Evolutionary conservation across 2,329 filamentous ascomycete genomes (phyloP).

Genomic region (Paecilomyces sp.): DNA sequence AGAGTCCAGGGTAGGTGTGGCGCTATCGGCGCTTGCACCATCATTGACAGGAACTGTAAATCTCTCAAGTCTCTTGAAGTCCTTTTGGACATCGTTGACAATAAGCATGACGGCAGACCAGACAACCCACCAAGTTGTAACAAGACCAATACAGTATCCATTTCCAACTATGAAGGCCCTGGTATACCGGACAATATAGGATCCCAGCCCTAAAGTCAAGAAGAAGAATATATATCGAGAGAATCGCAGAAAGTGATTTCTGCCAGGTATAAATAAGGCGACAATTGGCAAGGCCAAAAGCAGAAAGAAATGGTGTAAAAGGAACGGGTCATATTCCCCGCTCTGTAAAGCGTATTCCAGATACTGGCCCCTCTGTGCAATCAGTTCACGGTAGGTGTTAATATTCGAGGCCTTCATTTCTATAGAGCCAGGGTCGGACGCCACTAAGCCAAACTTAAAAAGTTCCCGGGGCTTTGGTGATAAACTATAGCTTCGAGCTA

Average conservation of each 20-base stretch:
- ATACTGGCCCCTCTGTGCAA: conserved; percentile 13
- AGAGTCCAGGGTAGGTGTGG: neutral
- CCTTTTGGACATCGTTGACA: conserved; percentile 48
- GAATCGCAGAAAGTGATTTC: conserved; percentile 16
- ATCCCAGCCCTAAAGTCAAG: conserved; percentile 35
- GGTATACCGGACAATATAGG: conserved; percentile 37
- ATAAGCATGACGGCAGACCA: conserved; percentile 49
- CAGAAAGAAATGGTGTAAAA: conserved; percentile 28
- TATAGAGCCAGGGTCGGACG: neutral
- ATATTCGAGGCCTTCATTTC: conserved; percentile 19
- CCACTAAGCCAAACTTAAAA: neutral
- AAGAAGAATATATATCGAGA: conserved; percentile 40
- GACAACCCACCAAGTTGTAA: conserved; percentile 47
- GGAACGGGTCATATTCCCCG: conserved; percentile 24
- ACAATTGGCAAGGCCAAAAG: conserved; percentile 32
- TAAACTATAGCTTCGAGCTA: neutral
- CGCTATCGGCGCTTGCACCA: neutral
- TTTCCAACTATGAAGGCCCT: conserved; percentile 45
- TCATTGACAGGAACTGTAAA: neutral
- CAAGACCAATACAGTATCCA: conserved; percentile 49
- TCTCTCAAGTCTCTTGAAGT: conserved; percentile 51
- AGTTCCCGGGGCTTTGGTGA: neutral
- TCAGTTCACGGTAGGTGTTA: conserved; percentile 20
- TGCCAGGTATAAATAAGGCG: conserved; percentile 47
- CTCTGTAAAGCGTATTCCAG: conserved; percentile 18